Conservation (phyloP, 257 asterid species). For the Solanum sitiens region DNA sequence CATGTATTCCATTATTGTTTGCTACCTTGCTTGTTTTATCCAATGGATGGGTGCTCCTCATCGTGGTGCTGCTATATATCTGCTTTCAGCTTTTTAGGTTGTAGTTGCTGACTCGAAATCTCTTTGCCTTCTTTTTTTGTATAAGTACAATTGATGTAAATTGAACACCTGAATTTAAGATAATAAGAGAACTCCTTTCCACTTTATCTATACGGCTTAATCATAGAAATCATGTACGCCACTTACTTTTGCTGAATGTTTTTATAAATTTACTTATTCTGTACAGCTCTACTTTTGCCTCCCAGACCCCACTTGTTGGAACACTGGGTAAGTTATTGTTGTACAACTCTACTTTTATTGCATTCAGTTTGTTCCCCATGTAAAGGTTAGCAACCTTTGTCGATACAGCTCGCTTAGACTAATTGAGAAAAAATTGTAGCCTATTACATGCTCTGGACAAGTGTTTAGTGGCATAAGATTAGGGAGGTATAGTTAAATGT, state of each 20-base stretch:
- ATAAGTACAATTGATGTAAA: neutral
- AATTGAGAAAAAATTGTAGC: neutral
- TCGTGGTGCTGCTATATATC: neutral
- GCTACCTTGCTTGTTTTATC: neutral
- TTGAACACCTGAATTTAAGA: neutral
- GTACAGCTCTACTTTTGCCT: neutral
- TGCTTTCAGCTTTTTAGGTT: neutral
- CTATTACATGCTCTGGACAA: neutral
- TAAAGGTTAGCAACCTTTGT: neutral
- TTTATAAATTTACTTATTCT: neutral
- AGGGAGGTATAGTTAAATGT: neutral
- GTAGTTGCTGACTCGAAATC: neutral
- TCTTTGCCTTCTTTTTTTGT: neutral
- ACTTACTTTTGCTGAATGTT: neutral
- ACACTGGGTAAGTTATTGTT: neutral
- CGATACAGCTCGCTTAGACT: neutral
- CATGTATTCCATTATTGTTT: neutral
- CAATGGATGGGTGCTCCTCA: neutral
- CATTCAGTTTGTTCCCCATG: neutral
- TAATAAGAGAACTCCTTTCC: neutral
- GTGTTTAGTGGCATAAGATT: neutral
- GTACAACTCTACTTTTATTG: neutral
- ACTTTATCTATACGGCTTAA: neutral
- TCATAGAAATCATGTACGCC: neutral
- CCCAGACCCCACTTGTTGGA: neutral